A percentile compares a stretch with the other conserved stretches of the same genome.
These are phyloP conservation scores for Mycena latifolia DNA, from an alignment of 768 basidiomycete species.

Conservation along the genomic window DNA sequence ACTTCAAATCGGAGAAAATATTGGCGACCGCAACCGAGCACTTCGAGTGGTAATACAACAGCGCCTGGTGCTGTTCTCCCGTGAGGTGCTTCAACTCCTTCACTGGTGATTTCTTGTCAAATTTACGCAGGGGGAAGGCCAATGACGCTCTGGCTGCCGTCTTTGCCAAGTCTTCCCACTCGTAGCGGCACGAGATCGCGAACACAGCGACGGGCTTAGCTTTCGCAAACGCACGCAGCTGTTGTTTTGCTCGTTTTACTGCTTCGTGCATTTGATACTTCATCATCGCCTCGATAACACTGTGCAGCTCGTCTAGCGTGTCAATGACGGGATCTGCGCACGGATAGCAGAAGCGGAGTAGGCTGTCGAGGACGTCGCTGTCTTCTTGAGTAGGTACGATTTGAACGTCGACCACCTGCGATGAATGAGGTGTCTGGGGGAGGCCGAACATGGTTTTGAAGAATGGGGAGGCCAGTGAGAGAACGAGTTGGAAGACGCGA, in stretches of 20 bases:
- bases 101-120: neutral
- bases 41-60: neutral
- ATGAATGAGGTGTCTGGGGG: conserved; percentile 1
- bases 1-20: neutral
- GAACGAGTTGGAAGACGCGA: conserved; percentile 11
- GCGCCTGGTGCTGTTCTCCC: conserved; percentile 10
- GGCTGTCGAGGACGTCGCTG: conserved; percentile 1
- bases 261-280: conserved; percentile 8
- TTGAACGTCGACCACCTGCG: neutral
- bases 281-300: conserved; percentile 6
- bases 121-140: neutral
- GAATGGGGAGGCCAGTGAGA: conserved; percentile 7
- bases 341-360: conserved; percentile 14
- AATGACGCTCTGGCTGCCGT: neutral
- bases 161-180: conserved; percentile 1
- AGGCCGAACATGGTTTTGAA: conserved; percentile 1
- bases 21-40: neutral
- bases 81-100: conserved; percentile 12
- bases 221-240: neutral
- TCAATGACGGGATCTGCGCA: conserved; percentile 1
- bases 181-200: conserved; percentile 6
- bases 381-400: neutral
- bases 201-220: neutral
- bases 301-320: conserved; percentile 10
- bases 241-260: neutral